A percentile compares a stretch with the other conserved stretches of the same genome.
These are phyloP conservation scores for Kluyveromyces siamensis DNA, from an alignment of 805 yeast species.

Conservation along the genomic window DNA sequence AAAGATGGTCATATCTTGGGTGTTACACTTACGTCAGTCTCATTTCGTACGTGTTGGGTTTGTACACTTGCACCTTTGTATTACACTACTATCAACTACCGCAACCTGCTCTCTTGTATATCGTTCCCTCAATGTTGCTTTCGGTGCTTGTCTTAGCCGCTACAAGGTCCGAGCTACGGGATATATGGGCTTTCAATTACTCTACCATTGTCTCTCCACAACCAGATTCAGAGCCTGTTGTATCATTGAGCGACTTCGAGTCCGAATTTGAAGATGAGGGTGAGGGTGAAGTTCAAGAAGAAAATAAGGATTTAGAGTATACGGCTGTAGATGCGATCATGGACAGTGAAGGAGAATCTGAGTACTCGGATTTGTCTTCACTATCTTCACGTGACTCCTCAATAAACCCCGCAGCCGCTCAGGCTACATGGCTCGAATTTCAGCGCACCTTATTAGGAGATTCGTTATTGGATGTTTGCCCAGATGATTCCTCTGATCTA, in stretches of 20 bases:
- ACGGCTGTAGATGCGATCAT: conserved; percentile 9
- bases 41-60: conserved; percentile 40
- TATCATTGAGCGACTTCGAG: conserved; percentile 8
- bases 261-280: conserved; percentile 14
- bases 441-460: too few species aligned
- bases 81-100: conserved; percentile 35
- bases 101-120: conserved; percentile 61
- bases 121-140: conserved; percentile 41
- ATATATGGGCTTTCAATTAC: conserved; percentile 33
- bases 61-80: conserved; percentile 35
- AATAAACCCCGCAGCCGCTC: conserved; percentile 6
- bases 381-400: conserved; percentile 7
- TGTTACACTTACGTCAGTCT: conserved; percentile 40
- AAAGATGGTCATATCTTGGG: conserved; percentile 28
- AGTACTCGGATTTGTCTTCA: conserved; percentile 6
- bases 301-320: conserved; percentile 17
- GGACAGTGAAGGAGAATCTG: conserved; percentile 8
- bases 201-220: conserved; percentile 5
- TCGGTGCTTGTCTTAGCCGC: conserved; percentile 30
- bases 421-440: conserved; percentile 1
- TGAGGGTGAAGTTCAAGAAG: conserved; percentile 11
- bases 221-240: neutral
- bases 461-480: too few species aligned
- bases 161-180: conserved; percentile 34
- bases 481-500: too few species aligned